Evolutionary conservation across 1,284 basidiomycete species (phyloP).

Genomic region (Quambalaria eucalypti): DNA sequence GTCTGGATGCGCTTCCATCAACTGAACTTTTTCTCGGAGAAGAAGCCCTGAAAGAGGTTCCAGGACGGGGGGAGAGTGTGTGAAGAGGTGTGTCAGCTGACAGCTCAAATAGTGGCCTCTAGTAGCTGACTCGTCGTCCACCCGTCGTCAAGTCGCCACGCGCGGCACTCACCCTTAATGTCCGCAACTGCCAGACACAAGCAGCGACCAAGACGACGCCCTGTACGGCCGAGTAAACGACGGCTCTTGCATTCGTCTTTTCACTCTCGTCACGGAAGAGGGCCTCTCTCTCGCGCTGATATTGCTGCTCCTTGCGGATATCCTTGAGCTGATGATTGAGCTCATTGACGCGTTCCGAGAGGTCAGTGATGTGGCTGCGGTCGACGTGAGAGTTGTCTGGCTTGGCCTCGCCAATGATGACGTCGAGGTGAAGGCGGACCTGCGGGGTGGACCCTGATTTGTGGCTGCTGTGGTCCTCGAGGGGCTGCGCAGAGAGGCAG

Average conservation of each 20-base stretch:
- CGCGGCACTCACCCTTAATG: conserved; percentile 59
- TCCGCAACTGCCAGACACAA: conserved; percentile 83
- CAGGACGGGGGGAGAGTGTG: not conserved
- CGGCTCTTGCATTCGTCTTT: conserved; percentile 72
- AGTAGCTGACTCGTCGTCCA: not conserved
- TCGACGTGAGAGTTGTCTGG: conserved; percentile 53
- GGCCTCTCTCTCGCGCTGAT: conserved; percentile 85
- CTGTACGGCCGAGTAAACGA: conserved; percentile 87
- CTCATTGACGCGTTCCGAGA: conserved; percentile 77
- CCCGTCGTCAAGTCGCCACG: too few relatives aligned
- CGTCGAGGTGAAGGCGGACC: conserved; percentile 87
- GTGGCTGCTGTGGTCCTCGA: not conserved
- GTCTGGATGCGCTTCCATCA: conserved; percentile 9
- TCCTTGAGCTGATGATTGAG: conserved; percentile 87
- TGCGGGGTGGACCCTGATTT: conserved; percentile 54
- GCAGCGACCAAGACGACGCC: conserved; percentile 73
- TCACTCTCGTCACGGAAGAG: conserved; percentile 83
- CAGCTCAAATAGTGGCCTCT: too few relatives aligned
- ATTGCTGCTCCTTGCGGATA: conserved; percentile 89
- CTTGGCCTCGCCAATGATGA: conserved; percentile 79
- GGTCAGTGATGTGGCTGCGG: conserved; percentile 65
- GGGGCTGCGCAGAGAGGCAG: conserved; percentile 71
- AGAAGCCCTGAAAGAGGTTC: conserved; percentile 21
- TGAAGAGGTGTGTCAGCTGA: not conserved
- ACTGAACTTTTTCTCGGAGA: conserved; percentile 42